A percentile compares a stretch with the other conserved stretches of the same genome.
Evolutionary conservation across 345 rosid genomes (phyloP).

Genomic region (rapeseed (Brassica napus)): DNA sequence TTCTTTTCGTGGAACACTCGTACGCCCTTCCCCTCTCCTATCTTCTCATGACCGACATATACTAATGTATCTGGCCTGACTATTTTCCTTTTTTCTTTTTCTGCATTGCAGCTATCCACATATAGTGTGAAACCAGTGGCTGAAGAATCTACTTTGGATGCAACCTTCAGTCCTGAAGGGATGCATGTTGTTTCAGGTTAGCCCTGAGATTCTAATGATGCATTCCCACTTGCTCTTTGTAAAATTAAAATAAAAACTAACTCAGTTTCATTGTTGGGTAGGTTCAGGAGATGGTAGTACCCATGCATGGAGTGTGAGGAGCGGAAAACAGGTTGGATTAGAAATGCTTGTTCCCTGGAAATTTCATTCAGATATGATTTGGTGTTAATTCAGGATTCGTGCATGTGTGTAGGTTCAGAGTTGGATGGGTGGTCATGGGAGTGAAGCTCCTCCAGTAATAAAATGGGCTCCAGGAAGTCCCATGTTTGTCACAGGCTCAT

Average conservation of each 20-base stretch:
- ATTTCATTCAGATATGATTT: not conserved
- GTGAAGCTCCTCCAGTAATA: constrained; percentile 75
- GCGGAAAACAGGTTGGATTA: constrained; percentile 76
- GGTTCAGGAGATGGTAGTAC: constrained; percentile 93
- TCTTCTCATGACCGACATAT: not conserved
- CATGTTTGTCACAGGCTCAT: constrained; percentile 87
- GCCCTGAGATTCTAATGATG: not conserved
- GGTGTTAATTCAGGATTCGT: not conserved
- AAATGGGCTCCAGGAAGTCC: constrained; percentile 97
- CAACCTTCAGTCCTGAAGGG: constrained; percentile 97
- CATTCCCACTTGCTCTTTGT: not conserved
- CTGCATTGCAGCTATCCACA: constrained; percentile 62
- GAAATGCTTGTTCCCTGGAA: constrained; percentile 7
- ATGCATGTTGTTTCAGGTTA: constrained; percentile 88
- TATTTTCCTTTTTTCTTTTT: not conserved
- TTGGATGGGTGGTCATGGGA: constrained; percentile 70
- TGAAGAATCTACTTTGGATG: constrained; percentile 79
- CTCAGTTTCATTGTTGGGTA: constrained; percentile 38
- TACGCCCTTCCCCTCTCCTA: constrained; percentile 37
- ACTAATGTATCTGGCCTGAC: constrained; percentile 7
- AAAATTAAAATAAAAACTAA: not conserved
- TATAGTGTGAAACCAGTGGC: constrained; percentile 84
- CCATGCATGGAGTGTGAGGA: constrained; percentile 86
- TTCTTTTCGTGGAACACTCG: constrained; percentile 90
- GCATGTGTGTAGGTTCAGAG: constrained; percentile 62